Base-by-base conservation (phyloP, 345 rosid species). In the Linum tenue region DNA sequence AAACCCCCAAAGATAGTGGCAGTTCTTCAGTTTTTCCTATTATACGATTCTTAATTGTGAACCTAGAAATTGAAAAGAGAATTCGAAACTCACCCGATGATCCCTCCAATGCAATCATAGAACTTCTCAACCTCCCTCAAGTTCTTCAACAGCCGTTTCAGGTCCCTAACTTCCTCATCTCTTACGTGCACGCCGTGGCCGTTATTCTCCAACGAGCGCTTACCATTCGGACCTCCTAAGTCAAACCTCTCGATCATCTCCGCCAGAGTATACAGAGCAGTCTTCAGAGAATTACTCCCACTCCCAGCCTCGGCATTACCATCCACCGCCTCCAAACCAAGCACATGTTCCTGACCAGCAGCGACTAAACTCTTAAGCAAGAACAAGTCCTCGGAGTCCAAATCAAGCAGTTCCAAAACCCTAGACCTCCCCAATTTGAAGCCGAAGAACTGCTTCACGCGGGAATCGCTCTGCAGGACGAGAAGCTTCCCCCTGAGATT, bases 21-120 rank as follows among this genome's bases (percentile, higher is more conserved):
- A 55, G 5, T 55, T 14, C 12, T 35, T 16, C 35, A 56, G 2
- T 37, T 57, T 10, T 57, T 2, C 31, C 31, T n/a, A 37, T n/a
- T 5, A 17, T 57, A 35, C 2, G 0, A 5, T 17, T 56, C 3
- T 16, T 8, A 5, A 57, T 57, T 10, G 3, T 17, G 2, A 57
- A 57, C 2, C 16, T 5, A 57, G 35, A 1, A 57, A 57, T 17
- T 35, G 12, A 50, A 64, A 15, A 3, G 37, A 17, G 62, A 5
- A 55, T 31, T 40, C 51, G 63, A 36, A 14, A 68, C 66, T 73
- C 66, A 89, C 98, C 98, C 97, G 55, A 89, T 83, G 43, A 92
- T 83, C 63, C 98, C 98, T 57, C 98, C 97, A 71, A 92, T 81
- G 81, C 98, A 92, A 70, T 85, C 85, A 67, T 89, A 89, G 67